Evolutionary conservation across 148 eudicot genomes (phyloP).

Genomic region (Cornus suecica): DNA sequence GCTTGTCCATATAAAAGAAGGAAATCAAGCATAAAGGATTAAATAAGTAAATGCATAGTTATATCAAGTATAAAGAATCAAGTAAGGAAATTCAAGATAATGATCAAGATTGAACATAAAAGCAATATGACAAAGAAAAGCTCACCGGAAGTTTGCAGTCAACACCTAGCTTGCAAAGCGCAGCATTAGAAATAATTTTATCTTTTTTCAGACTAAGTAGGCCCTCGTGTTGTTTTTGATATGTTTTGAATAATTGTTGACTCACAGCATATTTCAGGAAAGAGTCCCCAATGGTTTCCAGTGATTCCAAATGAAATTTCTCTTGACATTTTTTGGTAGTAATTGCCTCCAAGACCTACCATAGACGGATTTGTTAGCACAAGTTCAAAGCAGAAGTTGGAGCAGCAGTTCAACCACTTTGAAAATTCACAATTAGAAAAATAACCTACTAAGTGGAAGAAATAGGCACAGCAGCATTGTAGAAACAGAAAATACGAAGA

Average conservation of each 20-base stretch:
- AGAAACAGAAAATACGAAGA: neutral
- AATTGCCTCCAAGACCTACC: slow-evolving; percentile 80
- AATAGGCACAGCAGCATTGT: neutral
- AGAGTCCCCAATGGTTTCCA: slow-evolving; percentile 94
- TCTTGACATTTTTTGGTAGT: slow-evolving; percentile 79
- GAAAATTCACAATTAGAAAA: neutral
- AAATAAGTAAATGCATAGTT: neutral
- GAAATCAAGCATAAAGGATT: neutral
- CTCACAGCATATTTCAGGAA: slow-evolving; percentile 84
- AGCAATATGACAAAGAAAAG: neutral
- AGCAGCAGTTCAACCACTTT: neutral
- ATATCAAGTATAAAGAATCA: neutral
- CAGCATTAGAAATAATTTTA: slow-evolving; percentile 59
- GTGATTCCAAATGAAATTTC: slow-evolving; percentile 72
- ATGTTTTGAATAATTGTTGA: slow-evolving; percentile 56
- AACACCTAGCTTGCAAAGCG: slow-evolving; percentile 78
- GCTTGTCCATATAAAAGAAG: no score
- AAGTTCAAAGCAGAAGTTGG: neutral
- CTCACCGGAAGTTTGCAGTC: slow-evolving; percentile 70
- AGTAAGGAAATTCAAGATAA: neutral
- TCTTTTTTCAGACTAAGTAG: slow-evolving; percentile 61
- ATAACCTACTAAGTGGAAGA: no score
- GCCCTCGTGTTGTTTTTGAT: slow-evolving; percentile 76
- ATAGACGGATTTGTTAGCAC: neutral
- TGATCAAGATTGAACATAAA: neutral